phyloP scores from a whole-genome alignment of 306 rosid genomes.

The Cyclanthera cordifolia region DNA sequence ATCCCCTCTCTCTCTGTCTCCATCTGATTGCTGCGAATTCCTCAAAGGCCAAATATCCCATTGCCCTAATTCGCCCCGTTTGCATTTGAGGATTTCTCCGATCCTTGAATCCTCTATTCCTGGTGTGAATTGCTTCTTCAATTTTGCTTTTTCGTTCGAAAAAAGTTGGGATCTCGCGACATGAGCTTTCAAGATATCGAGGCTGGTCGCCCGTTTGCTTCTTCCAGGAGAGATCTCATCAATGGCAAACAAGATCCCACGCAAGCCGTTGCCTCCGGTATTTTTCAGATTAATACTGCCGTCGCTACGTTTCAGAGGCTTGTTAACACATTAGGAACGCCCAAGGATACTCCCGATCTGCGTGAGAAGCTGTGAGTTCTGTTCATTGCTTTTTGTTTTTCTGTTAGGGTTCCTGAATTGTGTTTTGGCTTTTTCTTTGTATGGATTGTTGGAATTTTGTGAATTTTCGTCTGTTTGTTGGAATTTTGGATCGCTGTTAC shows the following conservation, averaged over 20 bases:
- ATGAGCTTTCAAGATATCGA: constrained; percentile 94
- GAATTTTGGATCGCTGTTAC: not conserved
- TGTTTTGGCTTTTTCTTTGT: not conserved
- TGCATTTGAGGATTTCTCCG: constrained; percentile 12
- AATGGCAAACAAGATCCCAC: constrained; percentile 77
- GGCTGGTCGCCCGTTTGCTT: constrained; percentile 51
- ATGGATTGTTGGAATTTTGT: not conserved
- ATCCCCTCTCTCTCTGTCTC: constrained; percentile 1
- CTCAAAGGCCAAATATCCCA: constrained; percentile 13
- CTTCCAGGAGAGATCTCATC: constrained; percentile 42
- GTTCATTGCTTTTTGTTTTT: not conserved
- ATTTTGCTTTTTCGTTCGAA: constrained; percentile 20
- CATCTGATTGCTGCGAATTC: constrained; percentile 24
- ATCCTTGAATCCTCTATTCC: constrained; percentile 20
- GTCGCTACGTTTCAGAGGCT: constrained; percentile 89
- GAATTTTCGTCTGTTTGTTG: not conserved
- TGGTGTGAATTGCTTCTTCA: constrained; percentile 7
- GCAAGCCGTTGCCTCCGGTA: constrained; percentile 86
- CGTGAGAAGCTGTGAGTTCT: constrained; percentile 85
- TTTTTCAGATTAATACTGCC: constrained; percentile 98
- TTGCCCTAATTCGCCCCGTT: constrained; percentile 18
- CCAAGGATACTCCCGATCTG: constrained; percentile 84
- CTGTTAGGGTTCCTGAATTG: not conserved
- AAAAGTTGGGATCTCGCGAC: constrained; percentile 22
- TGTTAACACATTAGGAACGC: constrained; percentile 95